phyloP scores from a whole-genome alignment of 371 early-diverging fungal species.

The Mucor racemosus region DNA sequence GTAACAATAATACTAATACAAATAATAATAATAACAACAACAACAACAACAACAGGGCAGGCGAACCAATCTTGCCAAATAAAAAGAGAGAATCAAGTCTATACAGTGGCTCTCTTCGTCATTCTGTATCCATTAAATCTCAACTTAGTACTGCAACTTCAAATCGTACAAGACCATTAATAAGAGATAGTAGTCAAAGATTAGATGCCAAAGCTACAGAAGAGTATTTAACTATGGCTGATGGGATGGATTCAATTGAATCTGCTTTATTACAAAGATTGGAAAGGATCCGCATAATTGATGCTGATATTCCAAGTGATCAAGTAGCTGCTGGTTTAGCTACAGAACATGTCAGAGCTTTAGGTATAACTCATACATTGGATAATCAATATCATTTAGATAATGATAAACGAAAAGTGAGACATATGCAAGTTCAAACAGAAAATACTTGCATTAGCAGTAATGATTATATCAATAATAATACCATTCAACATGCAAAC shows the following conservation, averaged over 20 bases:
- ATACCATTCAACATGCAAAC: too few species aligned
- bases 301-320: constrained; percentile 42
- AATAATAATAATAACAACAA: constrained; percentile 12
- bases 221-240: constrained; percentile 4
- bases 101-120: constrained; percentile 44
- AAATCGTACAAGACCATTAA: background rate
- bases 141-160: constrained; percentile 23
- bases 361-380: constrained; percentile 37
- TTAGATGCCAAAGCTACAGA: constrained; percentile 17
- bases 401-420: constrained; percentile 20
- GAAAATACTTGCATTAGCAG: constrained; percentile 2
- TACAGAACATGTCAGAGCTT: constrained; percentile 45
- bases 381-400: constrained; percentile 21
- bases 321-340: constrained; percentile 39
- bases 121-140: constrained; percentile 36
- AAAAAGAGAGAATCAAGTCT: constrained; percentile 44
- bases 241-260: constrained; percentile 38
- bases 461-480: background rate
- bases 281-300: constrained; percentile 32
- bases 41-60: background rate
- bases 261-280: constrained; percentile 39
- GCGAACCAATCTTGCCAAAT: constrained; percentile 42
- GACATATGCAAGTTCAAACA: constrained; percentile 54
- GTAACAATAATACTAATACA: constrained; percentile 12
- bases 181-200: constrained; percentile 2